phyloP scores from a whole-genome alignment of 179 eudicot species.

The Pouteria campechiana region DNA sequence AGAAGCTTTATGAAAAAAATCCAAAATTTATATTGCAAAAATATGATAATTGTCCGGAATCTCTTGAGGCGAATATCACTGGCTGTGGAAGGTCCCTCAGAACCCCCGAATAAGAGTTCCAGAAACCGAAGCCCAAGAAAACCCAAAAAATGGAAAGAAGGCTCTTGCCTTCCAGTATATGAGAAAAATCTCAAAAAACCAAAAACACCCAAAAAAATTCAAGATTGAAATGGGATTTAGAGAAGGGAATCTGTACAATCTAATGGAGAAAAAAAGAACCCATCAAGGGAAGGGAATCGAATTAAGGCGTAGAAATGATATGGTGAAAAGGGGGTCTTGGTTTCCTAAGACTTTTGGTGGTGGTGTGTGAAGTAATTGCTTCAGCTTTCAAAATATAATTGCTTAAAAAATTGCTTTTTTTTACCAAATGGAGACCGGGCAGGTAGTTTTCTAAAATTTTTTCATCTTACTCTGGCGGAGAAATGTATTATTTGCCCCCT shows the following conservation, averaged over 20 bases:
- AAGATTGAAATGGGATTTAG: conserved; percentile 23
- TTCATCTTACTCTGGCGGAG: too few species aligned
- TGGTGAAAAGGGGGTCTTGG: conserved; percentile 29
- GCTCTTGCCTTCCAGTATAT: not conserved
- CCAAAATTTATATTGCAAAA: conserved; percentile 4
- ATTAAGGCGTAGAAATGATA: conserved; percentile 59
- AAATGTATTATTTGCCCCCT: too few species aligned
- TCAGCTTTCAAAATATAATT: too few species aligned
- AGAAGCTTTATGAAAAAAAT: conserved; percentile 7
- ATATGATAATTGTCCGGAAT: conserved; percentile 10
- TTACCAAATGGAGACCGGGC: too few species aligned
- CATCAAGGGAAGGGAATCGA: conserved; percentile 36
- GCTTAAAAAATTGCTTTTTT: too few species aligned
- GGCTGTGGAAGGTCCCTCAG: conserved; percentile 8
- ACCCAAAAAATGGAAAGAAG: not conserved
- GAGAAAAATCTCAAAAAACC: conserved; percentile 7
- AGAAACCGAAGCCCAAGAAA: too few species aligned
- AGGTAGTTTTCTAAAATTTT: too few species aligned
- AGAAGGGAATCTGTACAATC: conserved; percentile 29
- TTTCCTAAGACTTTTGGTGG: conserved; percentile 30
- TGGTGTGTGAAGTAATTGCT: conserved; percentile 37
- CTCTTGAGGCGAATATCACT: conserved; percentile 10
- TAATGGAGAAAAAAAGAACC: conserved; percentile 21
- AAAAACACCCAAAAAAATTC: conserved; percentile 16
- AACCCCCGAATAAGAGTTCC: conserved; percentile 8